Conservation (phyloP, 441 rosid species). For the Erodium texanum region DNA sequence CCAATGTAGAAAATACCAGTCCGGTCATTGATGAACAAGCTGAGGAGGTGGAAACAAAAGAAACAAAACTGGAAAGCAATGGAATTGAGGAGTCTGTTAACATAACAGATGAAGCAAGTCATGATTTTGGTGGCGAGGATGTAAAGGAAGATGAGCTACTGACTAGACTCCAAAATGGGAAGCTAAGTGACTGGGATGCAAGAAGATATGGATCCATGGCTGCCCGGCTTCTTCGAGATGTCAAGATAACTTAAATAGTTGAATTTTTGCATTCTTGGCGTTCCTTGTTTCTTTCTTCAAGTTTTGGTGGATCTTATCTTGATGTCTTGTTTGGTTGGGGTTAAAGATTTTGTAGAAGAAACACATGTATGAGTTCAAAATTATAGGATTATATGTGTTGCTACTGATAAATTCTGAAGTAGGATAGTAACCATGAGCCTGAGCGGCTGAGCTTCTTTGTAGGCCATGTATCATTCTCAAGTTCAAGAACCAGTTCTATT, state of each 20-base stretch:
- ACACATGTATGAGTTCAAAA: background rate
- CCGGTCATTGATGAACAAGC: conserved; percentile 17
- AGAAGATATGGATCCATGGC: conserved; percentile 92
- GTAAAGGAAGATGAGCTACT: conserved; percentile 25
- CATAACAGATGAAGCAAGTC: conserved; percentile 11
- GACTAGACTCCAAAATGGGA: conserved; percentile 29
- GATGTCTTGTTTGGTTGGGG: background rate
- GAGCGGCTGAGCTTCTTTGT: background rate
- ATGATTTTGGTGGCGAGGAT: conserved; percentile 18
- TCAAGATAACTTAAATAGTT: conserved; percentile 35
- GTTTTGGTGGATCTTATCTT: background rate
- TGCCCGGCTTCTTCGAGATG: conserved; percentile 80
- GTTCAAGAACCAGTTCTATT: background rate
- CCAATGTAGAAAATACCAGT: conserved; percentile 19
- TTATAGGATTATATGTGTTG: background rate
- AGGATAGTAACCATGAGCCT: background rate
- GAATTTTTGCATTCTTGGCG: conserved; percentile 14
- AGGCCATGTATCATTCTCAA: background rate
- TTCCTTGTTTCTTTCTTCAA: background rate
- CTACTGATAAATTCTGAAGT: background rate
- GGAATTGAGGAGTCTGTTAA: conserved; percentile 19
- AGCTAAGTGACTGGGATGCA: conserved; percentile 80
- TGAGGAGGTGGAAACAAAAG: conserved; percentile 27
- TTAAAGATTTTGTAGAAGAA: background rate
- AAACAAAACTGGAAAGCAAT: conserved; percentile 19